Percentiles rank a stretch among this genome's conserved stretches.
These are phyloP conservation scores for Lodderomyces elongisporus DNA, from an alignment of 1,139 yeast species.

Conservation along the genomic window DNA sequence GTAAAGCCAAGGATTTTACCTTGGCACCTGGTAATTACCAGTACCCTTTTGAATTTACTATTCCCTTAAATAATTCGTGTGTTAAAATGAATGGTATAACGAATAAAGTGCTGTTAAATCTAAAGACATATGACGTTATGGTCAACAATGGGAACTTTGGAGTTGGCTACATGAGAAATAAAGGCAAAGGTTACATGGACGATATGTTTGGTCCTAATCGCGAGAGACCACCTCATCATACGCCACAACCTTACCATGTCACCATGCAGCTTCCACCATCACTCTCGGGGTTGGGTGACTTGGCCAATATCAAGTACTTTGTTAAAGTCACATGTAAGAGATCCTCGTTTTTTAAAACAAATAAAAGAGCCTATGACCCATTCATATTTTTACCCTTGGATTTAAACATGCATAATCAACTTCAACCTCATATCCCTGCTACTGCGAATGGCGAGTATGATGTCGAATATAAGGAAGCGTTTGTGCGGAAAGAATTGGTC, in stretches of 20 bases:
- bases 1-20: constrained; percentile 50
- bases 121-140: constrained; percentile 26
- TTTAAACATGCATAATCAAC: constrained; percentile 23
- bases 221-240: constrained; percentile 8
- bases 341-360: constrained; percentile 47
- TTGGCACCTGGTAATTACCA: constrained; percentile 55
- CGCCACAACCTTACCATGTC: constrained; percentile 30
- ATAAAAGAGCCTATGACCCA: constrained; percentile 45
- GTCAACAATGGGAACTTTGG: constrained; percentile 35
- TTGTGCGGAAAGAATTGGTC: constrained; percentile 35
- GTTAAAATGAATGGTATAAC: constrained; percentile 39
- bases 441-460: constrained; percentile 11
- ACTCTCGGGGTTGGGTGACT: constrained; percentile 40
- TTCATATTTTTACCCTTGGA: constrained; percentile 55
- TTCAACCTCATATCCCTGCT: too few species aligned
- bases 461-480: constrained; percentile 33
- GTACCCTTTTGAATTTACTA: constrained; percentile 52
- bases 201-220: too few species aligned
- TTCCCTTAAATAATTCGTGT: constrained; percentile 52
- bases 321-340: constrained; percentile 58
- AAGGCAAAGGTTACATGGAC: constrained; percentile 4
- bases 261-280: constrained; percentile 53
- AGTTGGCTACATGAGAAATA: constrained; percentile 16
- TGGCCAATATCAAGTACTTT: constrained; percentile 48
- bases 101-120: constrained; percentile 34